These are phyloP conservation scores for Phaeophleospora eucalypticola DNA, from an alignment of 2,329 filamentous ascomycete genomes.

Conservation along the genomic window DNA sequence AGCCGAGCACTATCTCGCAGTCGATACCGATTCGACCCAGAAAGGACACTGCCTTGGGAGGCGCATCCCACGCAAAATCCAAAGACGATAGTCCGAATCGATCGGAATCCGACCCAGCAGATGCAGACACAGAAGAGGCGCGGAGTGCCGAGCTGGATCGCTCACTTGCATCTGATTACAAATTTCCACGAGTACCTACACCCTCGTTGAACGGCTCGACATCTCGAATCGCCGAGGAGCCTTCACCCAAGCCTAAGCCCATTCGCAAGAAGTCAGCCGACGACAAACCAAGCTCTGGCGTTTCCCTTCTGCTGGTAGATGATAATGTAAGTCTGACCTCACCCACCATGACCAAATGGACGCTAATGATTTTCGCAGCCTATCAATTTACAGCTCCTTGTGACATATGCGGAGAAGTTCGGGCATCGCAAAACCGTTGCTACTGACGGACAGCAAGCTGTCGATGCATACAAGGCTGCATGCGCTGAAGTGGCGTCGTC, in stretches of 20 bases:
- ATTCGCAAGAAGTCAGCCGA: slow-evolving; percentile 6
- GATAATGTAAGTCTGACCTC: slow-evolving; percentile 27
- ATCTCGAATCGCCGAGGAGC: slow-evolving; percentile 7
- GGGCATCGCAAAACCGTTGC: slow-evolving; percentile 43
- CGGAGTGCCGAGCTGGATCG: slow-evolving; percentile 10
- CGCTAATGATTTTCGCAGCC: slow-evolving; percentile 10
- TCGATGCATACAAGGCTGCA: slow-evolving; percentile 37
- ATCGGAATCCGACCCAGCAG: not conserved
- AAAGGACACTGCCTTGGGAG: slow-evolving; percentile 3
- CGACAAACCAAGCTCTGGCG: slow-evolving; percentile 11
- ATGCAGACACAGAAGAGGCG: slow-evolving; percentile 1
- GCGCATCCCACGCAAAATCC: not conserved
- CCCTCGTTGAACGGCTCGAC: slow-evolving; percentile 18
- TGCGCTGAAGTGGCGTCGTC: not conserved
- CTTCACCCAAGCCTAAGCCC: slow-evolving; percentile 7
- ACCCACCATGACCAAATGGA: not conserved
- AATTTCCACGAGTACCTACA: slow-evolving; percentile 18
- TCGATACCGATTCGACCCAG: not conserved
- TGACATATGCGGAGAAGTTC: slow-evolving; percentile 31
- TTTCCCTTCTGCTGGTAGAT: slow-evolving; percentile 32
- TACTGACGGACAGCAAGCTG: slow-evolving; percentile 47
- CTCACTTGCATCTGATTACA: slow-evolving; percentile 16
- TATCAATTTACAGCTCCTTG: slow-evolving; percentile 32
- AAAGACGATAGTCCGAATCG: not conserved
- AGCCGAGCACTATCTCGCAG: not conserved